Evolutionary conservation across 495 filamentous ascomycete genomes (phyloP).

Genomic region (Talaromyces adpressus): DNA sequence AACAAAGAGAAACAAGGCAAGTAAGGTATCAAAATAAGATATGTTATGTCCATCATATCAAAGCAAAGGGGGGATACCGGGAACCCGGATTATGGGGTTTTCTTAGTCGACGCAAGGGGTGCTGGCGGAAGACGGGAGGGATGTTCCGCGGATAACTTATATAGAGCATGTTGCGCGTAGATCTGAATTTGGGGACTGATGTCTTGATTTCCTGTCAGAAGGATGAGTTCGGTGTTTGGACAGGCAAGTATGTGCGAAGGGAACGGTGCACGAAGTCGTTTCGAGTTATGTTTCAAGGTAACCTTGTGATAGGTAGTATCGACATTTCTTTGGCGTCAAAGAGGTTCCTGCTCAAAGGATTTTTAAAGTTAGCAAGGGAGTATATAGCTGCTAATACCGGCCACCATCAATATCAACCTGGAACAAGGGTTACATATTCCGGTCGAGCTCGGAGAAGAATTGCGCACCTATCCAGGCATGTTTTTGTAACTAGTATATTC

Average conservation of each 20-base stretch:
- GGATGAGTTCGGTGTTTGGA: not conserved
- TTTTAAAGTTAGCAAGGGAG: not conserved
- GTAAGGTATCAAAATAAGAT: not conserved
- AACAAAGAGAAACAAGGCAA: not conserved
- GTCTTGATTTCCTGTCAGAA: not conserved
- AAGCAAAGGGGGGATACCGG: not conserved
- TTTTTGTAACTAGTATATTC: not conserved
- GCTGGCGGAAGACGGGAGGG: not conserved
- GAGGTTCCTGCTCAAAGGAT: not conserved
- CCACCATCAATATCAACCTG: not conserved
- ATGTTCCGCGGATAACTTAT: not conserved
- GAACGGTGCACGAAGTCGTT: not conserved
- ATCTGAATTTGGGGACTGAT: not conserved
- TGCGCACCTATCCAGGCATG: not conserved
- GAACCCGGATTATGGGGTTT: not conserved
- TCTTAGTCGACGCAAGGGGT: not conserved
- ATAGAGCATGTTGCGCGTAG: not conserved
- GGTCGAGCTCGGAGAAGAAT: not conserved
- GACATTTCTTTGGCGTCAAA: not conserved
- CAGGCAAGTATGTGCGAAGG: not conserved
- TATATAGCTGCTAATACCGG: not conserved
- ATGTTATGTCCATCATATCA: not conserved
- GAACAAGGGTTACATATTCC: not conserved
- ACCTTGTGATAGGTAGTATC: not conserved
- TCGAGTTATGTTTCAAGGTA: not conserved